These are phyloP conservation scores for Cercospora janseana DNA, from an alignment of 2,329 filamentous ascomycete species.

Conservation along the genomic window DNA sequence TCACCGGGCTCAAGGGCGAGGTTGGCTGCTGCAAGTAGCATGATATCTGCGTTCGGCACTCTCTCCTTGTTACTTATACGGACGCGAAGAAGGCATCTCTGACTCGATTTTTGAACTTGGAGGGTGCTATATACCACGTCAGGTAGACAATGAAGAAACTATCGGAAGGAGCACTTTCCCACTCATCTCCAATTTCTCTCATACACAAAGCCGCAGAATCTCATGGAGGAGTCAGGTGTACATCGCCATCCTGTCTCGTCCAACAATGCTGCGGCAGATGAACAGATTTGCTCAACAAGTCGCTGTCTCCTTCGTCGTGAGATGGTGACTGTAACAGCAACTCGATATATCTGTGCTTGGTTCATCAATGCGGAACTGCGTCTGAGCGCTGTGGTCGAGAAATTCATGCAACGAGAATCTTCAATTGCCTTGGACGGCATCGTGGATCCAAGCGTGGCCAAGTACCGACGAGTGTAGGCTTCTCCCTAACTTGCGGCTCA, in stretches of 20 bases:
- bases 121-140: conserved; percentile 6
- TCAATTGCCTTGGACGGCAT: too few species aligned
- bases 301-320: conserved; percentile 28
- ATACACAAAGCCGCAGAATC: conserved; percentile 8
- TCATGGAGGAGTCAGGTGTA: conserved; percentile 24
- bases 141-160: conserved; percentile 2
- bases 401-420: too few species aligned
- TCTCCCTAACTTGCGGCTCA: too few species aligned
- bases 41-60: conserved; percentile 99
- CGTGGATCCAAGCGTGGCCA: too few species aligned
- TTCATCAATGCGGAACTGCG: background rate
- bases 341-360: background rate
- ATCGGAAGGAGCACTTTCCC: background rate
- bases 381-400: background rate
- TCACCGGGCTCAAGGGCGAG: conserved; percentile 85
- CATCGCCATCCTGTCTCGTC: conserved; percentile 26
- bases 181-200: conserved; percentile 1
- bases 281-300: conserved; percentile 35
- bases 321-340: conserved; percentile 36
- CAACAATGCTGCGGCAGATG: conserved; percentile 34
- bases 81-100: conserved; percentile 98
- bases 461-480: too few species aligned
- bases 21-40: conserved; percentile 65
- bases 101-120: conserved; percentile 50
- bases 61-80: conserved; percentile 93